Evolutionary conservation across 345 rosid genomes (phyloP), one percentile per base, ranked within the genome.

Genomic region (Mercurialis annua): DNA sequence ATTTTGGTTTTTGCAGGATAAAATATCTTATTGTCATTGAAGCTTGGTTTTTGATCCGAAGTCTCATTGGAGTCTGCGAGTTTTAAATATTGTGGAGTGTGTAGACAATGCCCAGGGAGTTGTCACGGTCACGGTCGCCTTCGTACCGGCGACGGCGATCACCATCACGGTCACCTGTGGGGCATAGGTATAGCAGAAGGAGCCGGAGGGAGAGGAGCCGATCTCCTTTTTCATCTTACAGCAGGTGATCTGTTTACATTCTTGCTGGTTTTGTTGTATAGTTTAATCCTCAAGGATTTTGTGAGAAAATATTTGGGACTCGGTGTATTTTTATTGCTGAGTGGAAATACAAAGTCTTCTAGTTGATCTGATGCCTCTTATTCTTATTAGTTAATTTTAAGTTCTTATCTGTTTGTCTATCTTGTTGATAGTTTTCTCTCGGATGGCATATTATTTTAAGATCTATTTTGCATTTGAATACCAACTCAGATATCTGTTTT

Each of bases 211-310:
- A 92, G 58, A 78, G 87, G 74, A 90, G 96, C 86, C 82, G 68
- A 40, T 88, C 93, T 60, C 98, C 96, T 5, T 84, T 87, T 78
- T 78, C 92, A 4, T 86, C 90, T 16, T 61, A 77, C 79, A 90
- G 89, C 93, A 92, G 98, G 98, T 92, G 96, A 85, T 83, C 90
- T 73, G 85, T 82, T 80, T 62, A 73, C 74, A 54, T 64, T 76
- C 44, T 72, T 70, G 51, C 70, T 69, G 30, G 57, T 71, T 68
- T 65, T 30, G 47, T 62, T 59, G 71, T 11, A 10, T 34, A 71
- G 67, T 36, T 56, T 71, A n/a, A 52, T 73, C 34, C 54, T 23
- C 55, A 52, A 71, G 68, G 63, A 40, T 57, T 51, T 40, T 81
- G 71, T 76, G 64, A 83, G 79, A 79, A 71, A 74, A n/a, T 76